Base-by-base conservation (phyloP, 177 flowering plant genomes). In the Vitis hybrid region DNA sequence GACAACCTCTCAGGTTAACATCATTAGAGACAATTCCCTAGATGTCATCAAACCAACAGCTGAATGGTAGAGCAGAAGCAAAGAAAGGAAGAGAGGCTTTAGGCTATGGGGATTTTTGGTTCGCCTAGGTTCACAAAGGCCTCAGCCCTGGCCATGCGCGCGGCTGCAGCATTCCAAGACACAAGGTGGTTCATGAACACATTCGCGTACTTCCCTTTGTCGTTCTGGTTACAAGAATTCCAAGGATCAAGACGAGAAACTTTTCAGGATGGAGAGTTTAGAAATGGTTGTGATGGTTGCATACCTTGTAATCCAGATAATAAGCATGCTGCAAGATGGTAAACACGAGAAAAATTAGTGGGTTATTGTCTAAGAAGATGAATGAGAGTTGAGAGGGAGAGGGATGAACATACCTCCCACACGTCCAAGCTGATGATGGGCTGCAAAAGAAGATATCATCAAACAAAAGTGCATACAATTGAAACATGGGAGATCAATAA, bases 221-320 rank as follows among this genome's bases (percentile, higher is more conserved):
- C 92, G 67, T 94, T 83, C 98, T 94, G 91, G 59, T 53, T 18
- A 66, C n/a, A 58, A 63, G 31, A 60, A 26, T 0, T 9, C 22
- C 68, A 55, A 59, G 13, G 34, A 74, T 52, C 48, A 66, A 45
- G 45, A 16, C 2, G 29, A 50, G 16, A 58, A 16, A 31, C 29
- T 9, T 53, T 31, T 59, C 34, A 59, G 51, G 14, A 50, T 15
- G 53, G 20, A 45, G 19, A 49, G 39, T 26, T 54, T 63, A 34
- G 26, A 20, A 18, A 39, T 3, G 52, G 22, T 5, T 10, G 39
- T 26, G 16, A 14, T 34, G 54, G 34, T 45, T 63, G 26, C 71
- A n/a, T 78, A 92, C 98, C 97, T 88, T 85, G 82, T 87, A 92
- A 81, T 94, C 97, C 69, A 88, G 76, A 73, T 92, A 92, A 77